phyloP scores from a whole-genome alignment of 2,329 filamentous ascomycete genomes.

The Cordyceps cicadae region DNA sequence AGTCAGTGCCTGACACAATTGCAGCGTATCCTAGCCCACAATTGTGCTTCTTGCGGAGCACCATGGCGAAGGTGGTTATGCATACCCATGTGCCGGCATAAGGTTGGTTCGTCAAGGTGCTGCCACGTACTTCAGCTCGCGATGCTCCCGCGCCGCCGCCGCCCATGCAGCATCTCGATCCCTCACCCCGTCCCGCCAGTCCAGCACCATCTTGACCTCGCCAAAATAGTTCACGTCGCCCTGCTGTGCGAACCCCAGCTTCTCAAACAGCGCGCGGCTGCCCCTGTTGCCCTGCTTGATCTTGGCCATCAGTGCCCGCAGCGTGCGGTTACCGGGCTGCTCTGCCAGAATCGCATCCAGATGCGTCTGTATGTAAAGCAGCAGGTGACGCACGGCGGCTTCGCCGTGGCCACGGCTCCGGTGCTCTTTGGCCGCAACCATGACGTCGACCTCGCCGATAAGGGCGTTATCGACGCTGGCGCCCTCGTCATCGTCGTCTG shows the following conservation, averaged over 20 bases:
- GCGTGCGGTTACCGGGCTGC: conserved; percentile 11
- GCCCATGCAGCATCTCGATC: conserved; percentile 18
- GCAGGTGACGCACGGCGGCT: conserved; percentile 56
- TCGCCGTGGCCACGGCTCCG: conserved; percentile 58
- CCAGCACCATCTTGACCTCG: conserved; percentile 44
- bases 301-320: conserved; percentile 49
- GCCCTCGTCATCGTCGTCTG: conserved; percentile 40
- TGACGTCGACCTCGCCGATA: conserved; percentile 74
- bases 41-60: no score
- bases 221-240: conserved; percentile 52
- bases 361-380: conserved; percentile 57
- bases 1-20: no score
- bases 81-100: no score
- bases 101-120: background rate
- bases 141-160: conserved; percentile 9
- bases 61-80: no score
- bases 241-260: conserved; percentile 43
- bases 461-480: conserved; percentile 15
- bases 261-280: conserved; percentile 43
- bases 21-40: no score
- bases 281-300: conserved; percentile 48
- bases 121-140: background rate
- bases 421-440: conserved; percentile 59
- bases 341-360: conserved; percentile 44
- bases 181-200: conserved; percentile 20